Percentiles rank a stretch among this genome's conserved stretches.
Evolutionary conservation across 371 early-diverging fungal species (phyloP).

Genomic region (Dichotomocladium elegans): DNA sequence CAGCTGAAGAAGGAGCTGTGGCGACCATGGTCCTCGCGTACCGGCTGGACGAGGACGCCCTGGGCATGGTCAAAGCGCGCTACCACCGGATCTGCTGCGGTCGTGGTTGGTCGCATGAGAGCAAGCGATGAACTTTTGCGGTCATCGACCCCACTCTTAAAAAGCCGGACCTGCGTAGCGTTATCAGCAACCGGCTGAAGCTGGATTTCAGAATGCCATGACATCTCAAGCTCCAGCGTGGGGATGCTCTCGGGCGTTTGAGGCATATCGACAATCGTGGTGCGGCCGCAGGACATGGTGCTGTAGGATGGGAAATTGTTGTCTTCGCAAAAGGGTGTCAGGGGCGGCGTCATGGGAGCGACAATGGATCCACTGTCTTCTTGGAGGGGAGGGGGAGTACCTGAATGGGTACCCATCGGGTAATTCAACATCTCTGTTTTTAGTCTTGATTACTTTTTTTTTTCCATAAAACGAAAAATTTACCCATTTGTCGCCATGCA

Average conservation of each 20-base stretch:
- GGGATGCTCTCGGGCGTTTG: constrained; percentile 28
- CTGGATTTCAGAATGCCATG: constrained; percentile 10
- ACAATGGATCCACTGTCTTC: constrained; percentile 15
- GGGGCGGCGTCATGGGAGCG: constrained; percentile 27
- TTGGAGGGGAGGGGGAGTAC: neutral
- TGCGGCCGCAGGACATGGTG: constrained; percentile 20
- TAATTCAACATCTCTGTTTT: too few species aligned
- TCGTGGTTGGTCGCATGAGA: neutral
- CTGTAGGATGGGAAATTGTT: constrained; percentile 7
- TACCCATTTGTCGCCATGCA: constrained; percentile 11
- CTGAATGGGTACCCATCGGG: too few species aligned
- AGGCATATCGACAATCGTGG: constrained; percentile 19
- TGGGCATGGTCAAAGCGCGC: neutral
- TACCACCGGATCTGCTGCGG: neutral
- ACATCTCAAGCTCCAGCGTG: constrained; percentile 18
- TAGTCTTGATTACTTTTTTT: too few species aligned
- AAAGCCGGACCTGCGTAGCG: too few species aligned
- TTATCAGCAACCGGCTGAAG: neutral
- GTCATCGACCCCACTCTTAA: too few species aligned
- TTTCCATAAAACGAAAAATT: too few species aligned
- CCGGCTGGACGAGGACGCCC: neutral
- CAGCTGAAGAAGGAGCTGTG: neutral
- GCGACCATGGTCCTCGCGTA: neutral
- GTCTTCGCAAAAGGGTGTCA: constrained; percentile 11
- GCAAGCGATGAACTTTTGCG: too few species aligned